Percentiles rank a stretch among this genome's conserved stretches.
Evolutionary conservation across 2,329 filamentous ascomycete genomes (phyloP).

Genomic region (Fusarium chuoi): DNA sequence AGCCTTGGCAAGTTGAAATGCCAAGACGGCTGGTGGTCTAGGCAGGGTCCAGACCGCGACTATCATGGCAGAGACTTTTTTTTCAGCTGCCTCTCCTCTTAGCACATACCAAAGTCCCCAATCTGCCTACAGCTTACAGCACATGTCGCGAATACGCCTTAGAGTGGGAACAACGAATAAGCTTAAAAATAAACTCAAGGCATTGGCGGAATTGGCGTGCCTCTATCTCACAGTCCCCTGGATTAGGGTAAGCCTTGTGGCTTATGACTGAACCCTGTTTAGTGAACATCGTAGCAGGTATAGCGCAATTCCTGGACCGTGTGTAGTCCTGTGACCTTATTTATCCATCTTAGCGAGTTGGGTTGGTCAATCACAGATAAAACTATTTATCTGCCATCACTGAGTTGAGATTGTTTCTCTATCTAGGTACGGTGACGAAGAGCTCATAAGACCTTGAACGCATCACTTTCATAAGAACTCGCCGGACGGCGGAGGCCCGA

Average conservation of each 20-base stretch:
- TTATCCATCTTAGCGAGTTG: rapidly evolving
- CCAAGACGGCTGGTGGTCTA: not conserved
- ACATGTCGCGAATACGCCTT: too few relatives aligned
- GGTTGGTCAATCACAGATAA: rapidly evolving
- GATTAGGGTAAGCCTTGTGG: not conserved
- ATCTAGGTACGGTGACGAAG: rapidly evolving
- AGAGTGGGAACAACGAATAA: not conserved
- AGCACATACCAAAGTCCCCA: not conserved
- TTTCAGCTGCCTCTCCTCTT: not conserved
- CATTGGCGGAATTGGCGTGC: not conserved
- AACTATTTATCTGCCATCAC: not conserved
- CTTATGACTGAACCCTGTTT: not conserved
- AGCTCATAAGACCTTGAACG: not conserved
- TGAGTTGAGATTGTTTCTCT: not conserved
- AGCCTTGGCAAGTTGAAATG: not conserved
- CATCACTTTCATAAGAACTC: not conserved
- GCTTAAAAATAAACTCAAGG: not conserved
- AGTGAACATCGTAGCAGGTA: rapidly evolving
- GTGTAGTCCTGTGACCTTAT: not conserved
- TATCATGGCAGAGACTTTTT: not conserved
- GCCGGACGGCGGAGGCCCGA: rapidly evolving
- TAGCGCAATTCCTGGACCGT: not conserved
- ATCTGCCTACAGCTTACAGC: not conserved
- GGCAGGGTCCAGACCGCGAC: not conserved
- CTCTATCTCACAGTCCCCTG: not conserved